Conservation (phyloP, 163 green algal genomes). For the Scenedesmus sp. region DNA sequence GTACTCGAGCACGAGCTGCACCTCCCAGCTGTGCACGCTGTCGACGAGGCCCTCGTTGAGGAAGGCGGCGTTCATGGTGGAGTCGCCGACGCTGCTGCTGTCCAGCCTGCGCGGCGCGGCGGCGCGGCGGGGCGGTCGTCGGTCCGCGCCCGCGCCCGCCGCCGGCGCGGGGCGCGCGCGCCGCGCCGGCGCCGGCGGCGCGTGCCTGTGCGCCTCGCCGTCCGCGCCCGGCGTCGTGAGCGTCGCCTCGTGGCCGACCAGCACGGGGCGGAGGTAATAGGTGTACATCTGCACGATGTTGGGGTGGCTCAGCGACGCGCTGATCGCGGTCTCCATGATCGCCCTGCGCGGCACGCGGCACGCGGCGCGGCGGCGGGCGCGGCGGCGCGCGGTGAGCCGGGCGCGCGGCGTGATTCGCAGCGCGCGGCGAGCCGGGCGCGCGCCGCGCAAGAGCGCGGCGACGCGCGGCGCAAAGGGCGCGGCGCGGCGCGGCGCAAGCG, state of each 20-base stretch:
- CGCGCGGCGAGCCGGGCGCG: too few species aligned
- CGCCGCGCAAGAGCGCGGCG: too few species aligned
- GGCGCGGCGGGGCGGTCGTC: too few species aligned
- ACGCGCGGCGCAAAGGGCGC: too few species aligned
- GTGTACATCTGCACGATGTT: slow-evolving; percentile 64
- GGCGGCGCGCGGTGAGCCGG: too few species aligned
- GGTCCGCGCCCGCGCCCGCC: too few species aligned
- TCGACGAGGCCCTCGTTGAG: slow-evolving; percentile 15
- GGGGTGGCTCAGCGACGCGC: slow-evolving; percentile 46
- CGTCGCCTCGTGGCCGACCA: slow-evolving; percentile 32
- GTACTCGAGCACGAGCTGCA: slow-evolving; percentile 49
- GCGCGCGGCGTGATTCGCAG: too few species aligned
- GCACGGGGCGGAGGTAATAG: slow-evolving; percentile 52
- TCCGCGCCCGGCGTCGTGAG: background rate
- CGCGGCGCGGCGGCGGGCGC: too few species aligned
- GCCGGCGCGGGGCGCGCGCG: too few species aligned
- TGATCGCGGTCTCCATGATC: slow-evolving; percentile 48
- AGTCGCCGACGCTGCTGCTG: slow-evolving; percentile 34
- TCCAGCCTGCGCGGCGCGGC: slow-evolving; percentile 6
- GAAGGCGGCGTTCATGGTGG: slow-evolving; percentile 37
- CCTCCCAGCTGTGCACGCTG: slow-evolving; percentile 40
- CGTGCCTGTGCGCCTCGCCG: background rate
- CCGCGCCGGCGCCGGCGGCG: too few species aligned
- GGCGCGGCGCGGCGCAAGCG: too few species aligned
- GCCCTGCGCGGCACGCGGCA: too few species aligned